A percentile compares a stretch with the other conserved stretches of the same genome.
Evolutionary conservation across 2,329 filamentous ascomycete genomes (phyloP).

Genomic region (Alternaria sp.): DNA sequence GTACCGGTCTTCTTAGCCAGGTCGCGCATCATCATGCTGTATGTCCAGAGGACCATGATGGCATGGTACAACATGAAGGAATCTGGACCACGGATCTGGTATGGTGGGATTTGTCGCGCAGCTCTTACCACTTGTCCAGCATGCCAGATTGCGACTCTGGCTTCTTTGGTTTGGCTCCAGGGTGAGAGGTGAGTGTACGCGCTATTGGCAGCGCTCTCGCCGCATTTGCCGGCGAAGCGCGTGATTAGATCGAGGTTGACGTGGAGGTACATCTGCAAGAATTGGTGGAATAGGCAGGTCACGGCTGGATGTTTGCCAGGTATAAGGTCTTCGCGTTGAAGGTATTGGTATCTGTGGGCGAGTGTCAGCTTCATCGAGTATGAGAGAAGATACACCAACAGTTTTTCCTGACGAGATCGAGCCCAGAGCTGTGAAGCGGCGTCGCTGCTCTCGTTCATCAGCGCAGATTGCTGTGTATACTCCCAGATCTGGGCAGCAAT

Average conservation of each 20-base stretch:
- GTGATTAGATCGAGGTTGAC: conserved; percentile 68
- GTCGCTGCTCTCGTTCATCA: conserved; percentile 19
- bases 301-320: not conserved
- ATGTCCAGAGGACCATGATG: conserved; percentile 33
- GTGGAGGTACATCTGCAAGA: conserved; percentile 68
- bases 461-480: conserved; percentile 18
- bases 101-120: conserved; percentile 18
- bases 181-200: conserved; percentile 23
- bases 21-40: conserved; percentile 29
- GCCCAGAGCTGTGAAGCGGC: conserved; percentile 27
- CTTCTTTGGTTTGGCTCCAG: conserved; percentile 52
- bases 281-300: conserved; percentile 48
- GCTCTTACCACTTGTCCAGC: conserved; percentile 26
- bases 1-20: conserved; percentile 17
- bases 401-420: conserved; percentile 19
- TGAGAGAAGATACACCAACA: conserved; percentile 45
- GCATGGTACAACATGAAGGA: conserved; percentile 28
- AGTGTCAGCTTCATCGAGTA: not conserved
- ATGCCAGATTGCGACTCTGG: conserved; percentile 20
- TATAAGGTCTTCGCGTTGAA: conserved; percentile 2
- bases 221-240: conserved; percentile 69
- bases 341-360: not conserved
- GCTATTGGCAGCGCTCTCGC: conserved; percentile 65
- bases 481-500: conserved; percentile 29
- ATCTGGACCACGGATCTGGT: conserved; percentile 26